These are phyloP conservation scores for Lichina pygmaea DNA, from an alignment of 495 filamentous ascomycete species.

Conservation along the genomic window DNA sequence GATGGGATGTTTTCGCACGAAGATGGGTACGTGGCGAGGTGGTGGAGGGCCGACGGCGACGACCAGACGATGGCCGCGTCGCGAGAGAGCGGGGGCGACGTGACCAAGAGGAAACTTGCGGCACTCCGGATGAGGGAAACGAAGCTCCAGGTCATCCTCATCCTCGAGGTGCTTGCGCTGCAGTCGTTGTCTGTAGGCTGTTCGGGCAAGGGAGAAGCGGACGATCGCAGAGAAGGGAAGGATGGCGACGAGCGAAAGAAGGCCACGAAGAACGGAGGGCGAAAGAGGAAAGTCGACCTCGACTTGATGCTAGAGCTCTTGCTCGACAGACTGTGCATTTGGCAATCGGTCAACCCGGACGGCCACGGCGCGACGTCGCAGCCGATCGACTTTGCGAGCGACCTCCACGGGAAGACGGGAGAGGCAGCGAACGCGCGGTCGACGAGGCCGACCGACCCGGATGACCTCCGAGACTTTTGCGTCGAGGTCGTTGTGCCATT, in stretches of 20 bases:
- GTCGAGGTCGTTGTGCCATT: constrained; percentile 85
- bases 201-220: not conserved
- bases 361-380: constrained; percentile 13
- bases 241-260: constrained; percentile 11
- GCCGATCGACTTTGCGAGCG: not conserved
- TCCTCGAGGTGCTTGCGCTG: constrained; percentile 65
- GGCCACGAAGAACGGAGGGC: constrained; percentile 11
- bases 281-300: constrained; percentile 29
- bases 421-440: not conserved
- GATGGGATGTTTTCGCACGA: constrained; percentile 57
- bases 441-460: constrained; percentile 7
- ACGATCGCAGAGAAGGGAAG: constrained; percentile 11
- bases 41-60: constrained; percentile 33
- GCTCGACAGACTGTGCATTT: constrained; percentile 79
- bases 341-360: constrained; percentile 57
- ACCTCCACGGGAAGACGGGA: not conserved
- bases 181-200: constrained; percentile 3
- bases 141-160: constrained; percentile 70
- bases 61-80: constrained; percentile 4
- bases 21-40: constrained; percentile 42
- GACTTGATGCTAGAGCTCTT: constrained; percentile 51
- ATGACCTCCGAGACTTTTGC: constrained; percentile 46
- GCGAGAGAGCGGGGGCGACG: not conserved
- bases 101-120: constrained; percentile 8
- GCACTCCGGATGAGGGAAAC: constrained; percentile 27